Evolutionary conservation across 345 rosid genomes (phyloP).

Genomic region (Gossypium raimondii): DNA sequence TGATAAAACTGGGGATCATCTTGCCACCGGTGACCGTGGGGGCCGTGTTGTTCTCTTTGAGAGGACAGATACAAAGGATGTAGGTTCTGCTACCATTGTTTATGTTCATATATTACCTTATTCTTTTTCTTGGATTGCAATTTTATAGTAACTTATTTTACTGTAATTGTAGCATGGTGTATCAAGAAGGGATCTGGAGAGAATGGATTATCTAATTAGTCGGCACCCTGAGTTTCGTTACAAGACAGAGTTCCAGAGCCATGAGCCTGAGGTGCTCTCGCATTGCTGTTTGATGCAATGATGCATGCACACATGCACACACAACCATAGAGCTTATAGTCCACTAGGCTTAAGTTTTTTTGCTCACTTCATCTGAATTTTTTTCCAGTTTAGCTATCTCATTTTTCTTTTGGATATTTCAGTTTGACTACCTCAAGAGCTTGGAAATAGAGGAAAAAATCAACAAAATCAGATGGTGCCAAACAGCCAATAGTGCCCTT

Average conservation of each 20-base stretch:
- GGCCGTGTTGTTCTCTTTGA: conserved; percentile 95
- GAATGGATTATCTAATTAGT: conserved; percentile 46
- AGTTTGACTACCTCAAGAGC: conserved; percentile 96
- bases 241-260: conserved; percentile 93
- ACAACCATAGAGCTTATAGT: neutral
- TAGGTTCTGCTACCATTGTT: conserved; percentile 30
- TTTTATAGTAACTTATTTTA: conserved; percentile 20
- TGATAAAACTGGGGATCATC: conserved; percentile 73
- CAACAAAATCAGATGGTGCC: conserved; percentile 94
- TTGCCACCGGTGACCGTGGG: conserved; percentile 97
- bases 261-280: conserved; percentile 75
- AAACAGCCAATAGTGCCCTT: conserved; percentile 68
- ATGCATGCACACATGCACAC: neutral
- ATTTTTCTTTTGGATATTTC: conserved; percentile 12
- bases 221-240: conserved; percentile 83
- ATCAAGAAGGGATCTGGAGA: conserved; percentile 63
- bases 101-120: conserved; percentile 6
- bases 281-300: neutral
- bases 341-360: no score
- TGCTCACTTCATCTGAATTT: neutral
- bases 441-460: conserved; percentile 99
- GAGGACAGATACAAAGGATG: conserved; percentile 67
- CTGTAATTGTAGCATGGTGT: conserved; percentile 53
- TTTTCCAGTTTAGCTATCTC: neutral
- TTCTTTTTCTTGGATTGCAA: conserved; percentile 14